A percentile compares a stretch with the other conserved stretches of the same genome.
phyloP scores from a whole-genome alignment of 139 green algal genomes.

The Mesotaenium endlicherianum region DNA sequence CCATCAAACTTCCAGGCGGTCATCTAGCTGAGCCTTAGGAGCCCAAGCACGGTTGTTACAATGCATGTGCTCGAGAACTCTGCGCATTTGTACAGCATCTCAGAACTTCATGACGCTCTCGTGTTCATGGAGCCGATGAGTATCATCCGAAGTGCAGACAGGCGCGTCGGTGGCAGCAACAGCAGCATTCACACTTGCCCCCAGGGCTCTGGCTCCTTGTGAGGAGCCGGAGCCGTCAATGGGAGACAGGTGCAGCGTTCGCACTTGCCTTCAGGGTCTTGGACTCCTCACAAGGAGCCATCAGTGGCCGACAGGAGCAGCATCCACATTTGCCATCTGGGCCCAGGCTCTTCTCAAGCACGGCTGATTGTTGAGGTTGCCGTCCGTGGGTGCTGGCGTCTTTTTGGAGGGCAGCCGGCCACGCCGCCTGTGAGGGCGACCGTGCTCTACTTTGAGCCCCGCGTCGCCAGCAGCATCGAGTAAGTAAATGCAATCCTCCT shows the following conservation, averaged over 20 bases:
- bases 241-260: neutral
- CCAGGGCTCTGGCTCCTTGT: too few relatives aligned
- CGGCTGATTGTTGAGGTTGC: neutral
- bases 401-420: neutral
- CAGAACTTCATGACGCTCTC: too few relatives aligned
- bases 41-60: too few relatives aligned
- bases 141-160: too few relatives aligned
- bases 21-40: too few relatives aligned
- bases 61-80: too few relatives aligned
- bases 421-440: neutral
- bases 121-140: too few relatives aligned
- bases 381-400: neutral
- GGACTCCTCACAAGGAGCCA: neutral
- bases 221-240: too few relatives aligned
- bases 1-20: too few relatives aligned
- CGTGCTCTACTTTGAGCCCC: neutral
- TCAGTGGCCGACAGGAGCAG: neutral
- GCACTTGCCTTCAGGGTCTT: neutral
- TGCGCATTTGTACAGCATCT: too few relatives aligned
- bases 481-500: neutral
- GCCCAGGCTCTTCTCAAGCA: neutral
- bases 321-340: neutral
- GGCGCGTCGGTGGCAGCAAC: too few relatives aligned
- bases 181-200: too few relatives aligned
- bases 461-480: neutral